These are phyloP conservation scores for Melanogaster broomeanus DNA, from an alignment of 768 basidiomycete genomes.

Conservation along the genomic window DNA sequence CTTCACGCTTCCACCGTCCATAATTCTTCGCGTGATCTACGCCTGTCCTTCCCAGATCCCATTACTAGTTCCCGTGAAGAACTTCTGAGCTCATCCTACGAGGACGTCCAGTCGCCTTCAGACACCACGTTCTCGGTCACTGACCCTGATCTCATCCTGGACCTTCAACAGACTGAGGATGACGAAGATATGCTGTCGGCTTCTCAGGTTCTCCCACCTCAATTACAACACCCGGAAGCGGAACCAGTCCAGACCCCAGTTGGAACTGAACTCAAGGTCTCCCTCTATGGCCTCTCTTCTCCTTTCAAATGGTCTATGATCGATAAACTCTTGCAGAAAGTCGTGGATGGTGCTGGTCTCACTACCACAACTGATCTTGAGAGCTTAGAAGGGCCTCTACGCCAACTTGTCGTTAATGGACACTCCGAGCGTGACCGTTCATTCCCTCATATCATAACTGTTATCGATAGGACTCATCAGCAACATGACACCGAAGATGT, in stretches of 20 bases:
- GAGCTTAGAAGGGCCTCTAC: constrained; percentile 20
- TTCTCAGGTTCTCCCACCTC: constrained; percentile 26
- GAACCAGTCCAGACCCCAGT: constrained; percentile 19
- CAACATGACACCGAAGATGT: constrained; percentile 24
- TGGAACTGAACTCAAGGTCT: constrained; percentile 54
- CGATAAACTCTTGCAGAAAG: constrained; percentile 58
- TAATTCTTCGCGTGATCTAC: constrained; percentile 68
- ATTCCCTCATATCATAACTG: constrained; percentile 35
- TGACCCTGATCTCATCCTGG: constrained; percentile 17
- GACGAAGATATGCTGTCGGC: constrained; percentile 34
- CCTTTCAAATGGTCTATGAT: constrained; percentile 63
- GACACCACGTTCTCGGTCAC: constrained; percentile 29
- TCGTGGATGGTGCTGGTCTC: constrained; percentile 39
- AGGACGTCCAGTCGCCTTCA: constrained; percentile 45
- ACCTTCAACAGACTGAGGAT: constrained; percentile 29
- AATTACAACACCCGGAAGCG: constrained; percentile 32
- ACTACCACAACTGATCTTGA: constrained; percentile 22
- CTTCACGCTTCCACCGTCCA: constrained; percentile 55
- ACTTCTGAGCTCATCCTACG: constrained; percentile 55
- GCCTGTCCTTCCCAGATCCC: constrained; percentile 83
- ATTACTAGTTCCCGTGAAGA: constrained; percentile 71
- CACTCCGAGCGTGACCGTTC: constrained; percentile 25
- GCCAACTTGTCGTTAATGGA: constrained; percentile 27
- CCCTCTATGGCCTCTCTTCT: constrained; percentile 67
- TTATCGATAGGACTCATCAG: constrained; percentile 39